These are phyloP conservation scores for Eucalyptus sideroxylon DNA, from an alignment of 345 rosid species.

Conservation along the genomic window DNA sequence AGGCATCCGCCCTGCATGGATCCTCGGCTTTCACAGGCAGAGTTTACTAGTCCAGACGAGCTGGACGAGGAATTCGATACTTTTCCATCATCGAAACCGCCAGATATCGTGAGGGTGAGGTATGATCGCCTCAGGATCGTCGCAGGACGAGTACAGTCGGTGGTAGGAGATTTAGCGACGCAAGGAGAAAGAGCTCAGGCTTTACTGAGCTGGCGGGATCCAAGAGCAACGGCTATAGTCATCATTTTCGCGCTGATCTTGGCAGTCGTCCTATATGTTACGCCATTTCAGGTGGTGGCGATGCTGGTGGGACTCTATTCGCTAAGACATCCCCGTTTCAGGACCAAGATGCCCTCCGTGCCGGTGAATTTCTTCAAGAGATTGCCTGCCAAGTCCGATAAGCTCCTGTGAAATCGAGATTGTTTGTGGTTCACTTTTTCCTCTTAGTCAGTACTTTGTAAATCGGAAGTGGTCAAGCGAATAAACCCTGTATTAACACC, in stretches of 20 bases:
- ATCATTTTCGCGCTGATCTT: constrained; percentile 59
- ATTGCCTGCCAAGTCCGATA: constrained; percentile 83
- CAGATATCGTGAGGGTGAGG: constrained; percentile 60
- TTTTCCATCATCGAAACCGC: constrained; percentile 47
- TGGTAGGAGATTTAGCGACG: constrained; percentile 79
- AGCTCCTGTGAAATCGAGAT: constrained; percentile 36
- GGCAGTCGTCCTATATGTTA: constrained; percentile 70
- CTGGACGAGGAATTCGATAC: constrained; percentile 92
- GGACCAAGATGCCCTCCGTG: constrained; percentile 78
- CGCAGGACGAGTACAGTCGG: constrained; percentile 82
- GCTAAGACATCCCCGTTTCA: constrained; percentile 91
- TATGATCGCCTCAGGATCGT: constrained; percentile 78
- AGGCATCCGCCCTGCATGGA: constrained; percentile 95
- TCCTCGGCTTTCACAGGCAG: constrained; percentile 71
- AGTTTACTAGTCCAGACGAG: constrained; percentile 61
- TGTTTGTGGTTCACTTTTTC: background rate
- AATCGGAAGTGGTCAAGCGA: background rate
- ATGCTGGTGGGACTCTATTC: constrained; percentile 55
- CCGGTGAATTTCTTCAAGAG: constrained; percentile 96
- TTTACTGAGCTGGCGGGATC: constrained; percentile 92
- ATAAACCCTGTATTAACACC: background rate
- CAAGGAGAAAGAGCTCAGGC: constrained; percentile 89
- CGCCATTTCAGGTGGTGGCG: constrained; percentile 85
- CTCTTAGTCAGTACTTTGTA: background rate
- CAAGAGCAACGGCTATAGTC: constrained; percentile 80